Base-by-base conservation (phyloP, 2,329 filamentous ascomycete genomes). In the Fusarium duplospermum region DNA sequence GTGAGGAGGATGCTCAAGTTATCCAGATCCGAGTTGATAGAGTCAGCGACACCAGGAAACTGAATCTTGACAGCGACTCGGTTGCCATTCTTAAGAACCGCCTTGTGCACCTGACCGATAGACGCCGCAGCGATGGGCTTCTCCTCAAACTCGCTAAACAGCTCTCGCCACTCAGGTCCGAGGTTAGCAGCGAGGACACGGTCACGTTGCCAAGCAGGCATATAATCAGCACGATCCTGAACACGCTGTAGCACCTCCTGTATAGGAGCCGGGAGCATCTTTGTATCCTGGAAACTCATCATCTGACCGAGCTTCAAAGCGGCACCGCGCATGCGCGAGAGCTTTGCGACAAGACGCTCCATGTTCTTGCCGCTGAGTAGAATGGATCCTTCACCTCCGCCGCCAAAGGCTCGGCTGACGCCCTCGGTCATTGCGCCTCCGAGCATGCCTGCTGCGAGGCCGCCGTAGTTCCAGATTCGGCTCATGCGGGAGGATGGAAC, bases 231-330 rank as follows among this genome's bases (percentile, higher is more conserved):
- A 66, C 94, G 92, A 81, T 99, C 96, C 81, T 99, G 96, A 0
- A 99, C 96, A 7, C 97, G 92, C 81, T 98, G 95, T 14, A 99
- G 86, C 2, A 99, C 94, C 78, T 96, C 90, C 75, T 97, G 94
- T 59, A 99, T 95, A 1, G 94, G 90, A 1, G 89, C 90, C 0
- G 96, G 96, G 11, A 99, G 89, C 91, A 98, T 95, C 83, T 98
- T 98, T 40, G 94, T 91, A 84, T 99, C 96, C 86, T 99, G 96
- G 80, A 99, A 96, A 82, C 95, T 98, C 87, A 99, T 93, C 93
- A 98, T 96, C 85, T 99, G 96, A 1, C 96, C 97, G 29, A 99
- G 85, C 85, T 99, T 99, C 47, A 99, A 87, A n/a, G 96, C 96
- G 7, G 96, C 97, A 40, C 96, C 96, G 78, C 96, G 91, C 96